phyloP scores from a whole-genome alignment of 192 early-diverging fungal genomes.

The Coemansia sp. region DNA sequence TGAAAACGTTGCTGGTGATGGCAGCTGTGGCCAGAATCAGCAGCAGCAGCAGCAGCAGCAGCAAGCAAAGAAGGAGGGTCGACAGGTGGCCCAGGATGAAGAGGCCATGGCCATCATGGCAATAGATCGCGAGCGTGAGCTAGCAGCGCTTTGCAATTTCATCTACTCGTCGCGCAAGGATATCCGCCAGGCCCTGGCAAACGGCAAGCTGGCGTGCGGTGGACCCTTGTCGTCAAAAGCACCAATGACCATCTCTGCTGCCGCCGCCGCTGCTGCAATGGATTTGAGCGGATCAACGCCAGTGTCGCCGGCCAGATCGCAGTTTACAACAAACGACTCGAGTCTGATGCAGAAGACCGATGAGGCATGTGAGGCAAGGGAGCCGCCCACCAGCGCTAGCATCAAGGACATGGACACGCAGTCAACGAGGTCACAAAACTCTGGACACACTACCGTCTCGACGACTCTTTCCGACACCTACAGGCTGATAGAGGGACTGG shows the following conservation, averaged over 20 bases:
- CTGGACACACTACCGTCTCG: neutral
- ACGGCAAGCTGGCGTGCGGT: neutral
- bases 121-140: conserved; percentile 36
- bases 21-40: too few relatives aligned
- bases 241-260: neutral
- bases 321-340: neutral
- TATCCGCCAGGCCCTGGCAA: conserved; percentile 10
- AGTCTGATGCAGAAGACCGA: neutral
- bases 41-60: too few relatives aligned
- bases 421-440: too few relatives aligned
- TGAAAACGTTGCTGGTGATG: too few relatives aligned
- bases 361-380: neutral
- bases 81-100: too few relatives aligned
- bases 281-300: too few relatives aligned
- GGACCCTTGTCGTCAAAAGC: neutral
- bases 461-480: neutral
- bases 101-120: conserved; percentile 3
- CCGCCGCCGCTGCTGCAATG: too few relatives aligned
- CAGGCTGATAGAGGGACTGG: conserved; percentile 2
- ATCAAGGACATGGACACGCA: too few relatives aligned
- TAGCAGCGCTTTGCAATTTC: conserved; percentile 37
- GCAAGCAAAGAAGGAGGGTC: too few relatives aligned
- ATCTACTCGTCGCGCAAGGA: conserved; percentile 8
- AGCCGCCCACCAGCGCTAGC: too few relatives aligned
- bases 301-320: too few relatives aligned